These are phyloP conservation scores for Trametes sp. DNA, from an alignment of 1,284 basidiomycete species.

Conservation along the genomic window DNA sequence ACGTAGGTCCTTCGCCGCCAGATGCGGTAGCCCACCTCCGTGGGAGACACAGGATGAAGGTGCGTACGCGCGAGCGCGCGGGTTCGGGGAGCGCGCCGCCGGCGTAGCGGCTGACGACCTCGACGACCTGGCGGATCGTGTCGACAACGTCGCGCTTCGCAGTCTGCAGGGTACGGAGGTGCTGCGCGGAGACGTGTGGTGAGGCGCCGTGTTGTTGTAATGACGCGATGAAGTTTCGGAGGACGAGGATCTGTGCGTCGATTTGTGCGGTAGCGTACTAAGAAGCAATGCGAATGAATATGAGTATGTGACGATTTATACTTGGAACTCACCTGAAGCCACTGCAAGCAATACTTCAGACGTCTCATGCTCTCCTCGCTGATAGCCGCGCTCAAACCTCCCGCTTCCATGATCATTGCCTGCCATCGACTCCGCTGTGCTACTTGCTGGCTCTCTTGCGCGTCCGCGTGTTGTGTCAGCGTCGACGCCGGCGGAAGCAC, in stretches of 20 bases:
- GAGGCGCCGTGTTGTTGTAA: slow-evolving; percentile 57
- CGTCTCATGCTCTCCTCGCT: slow-evolving; percentile 91
- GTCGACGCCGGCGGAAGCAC: slow-evolving; percentile 30
- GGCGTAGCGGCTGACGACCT: slow-evolving; percentile 87
- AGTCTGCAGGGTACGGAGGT: slow-evolving; percentile 72
- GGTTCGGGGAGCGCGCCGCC: slow-evolving; percentile 87
- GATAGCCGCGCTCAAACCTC: slow-evolving; percentile 87
- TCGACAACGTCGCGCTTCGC: slow-evolving; percentile 86
- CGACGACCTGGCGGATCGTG: slow-evolving; percentile 89
- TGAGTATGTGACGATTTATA: neutral
- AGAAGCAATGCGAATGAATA: neutral
- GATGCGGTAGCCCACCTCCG: slow-evolving; percentile 72
- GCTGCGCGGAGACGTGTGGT: slow-evolving; percentile 55
- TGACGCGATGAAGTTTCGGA: slow-evolving; percentile 82
- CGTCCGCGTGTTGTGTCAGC: slow-evolving; percentile 28
- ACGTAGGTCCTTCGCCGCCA: slow-evolving; percentile 18
- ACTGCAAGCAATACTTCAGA: slow-evolving; percentile 87
- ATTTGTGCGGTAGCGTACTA: slow-evolving; percentile 90
- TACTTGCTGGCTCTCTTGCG: slow-evolving; percentile 49
- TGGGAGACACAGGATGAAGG: slow-evolving; percentile 84
- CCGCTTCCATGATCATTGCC: slow-evolving; percentile 84
- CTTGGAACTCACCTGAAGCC: slow-evolving; percentile 73
- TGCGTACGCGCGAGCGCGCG: slow-evolving; percentile 77
- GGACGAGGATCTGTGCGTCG: slow-evolving; percentile 85
- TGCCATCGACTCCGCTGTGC: slow-evolving; percentile 83